These are phyloP conservation scores for Wickerhamomyces chambardii DNA, from an alignment of 805 yeast genomes.

Conservation along the genomic window DNA sequence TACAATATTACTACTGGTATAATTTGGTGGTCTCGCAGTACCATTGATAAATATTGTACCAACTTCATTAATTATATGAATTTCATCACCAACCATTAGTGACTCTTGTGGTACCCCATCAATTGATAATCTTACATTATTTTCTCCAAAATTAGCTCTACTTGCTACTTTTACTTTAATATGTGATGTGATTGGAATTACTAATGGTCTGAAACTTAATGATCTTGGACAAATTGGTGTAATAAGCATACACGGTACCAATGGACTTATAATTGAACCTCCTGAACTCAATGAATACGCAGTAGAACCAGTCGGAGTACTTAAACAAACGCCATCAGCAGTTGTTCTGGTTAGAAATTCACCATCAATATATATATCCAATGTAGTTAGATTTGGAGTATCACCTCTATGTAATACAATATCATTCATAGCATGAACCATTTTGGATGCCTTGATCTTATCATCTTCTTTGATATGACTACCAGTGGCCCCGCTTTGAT, in stretches of 20 bases:
- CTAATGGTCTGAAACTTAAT: conserved; percentile 80
- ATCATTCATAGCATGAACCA: conserved; percentile 87
- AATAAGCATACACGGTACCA: conserved; percentile 70
- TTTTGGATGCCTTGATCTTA: too few species aligned
- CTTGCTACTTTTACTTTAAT: conserved; percentile 53
- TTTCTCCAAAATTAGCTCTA: conserved; percentile 30
- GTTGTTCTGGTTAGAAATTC: conserved; percentile 82
- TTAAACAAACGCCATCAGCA: conserved; percentile 80
- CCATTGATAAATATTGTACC: conserved; percentile 52
- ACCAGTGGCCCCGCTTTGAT: background rate
- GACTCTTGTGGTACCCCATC: conserved; percentile 78
- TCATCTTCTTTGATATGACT: conserved; percentile 4
- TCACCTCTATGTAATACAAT: conserved; percentile 82
- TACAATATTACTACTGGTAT: too few species aligned
- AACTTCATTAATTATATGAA: conserved; percentile 58
- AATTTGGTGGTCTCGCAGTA: conserved; percentile 32
- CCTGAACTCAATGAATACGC: conserved; percentile 88
- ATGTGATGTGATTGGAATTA: conserved; percentile 72
- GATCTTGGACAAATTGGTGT: conserved; percentile 93
- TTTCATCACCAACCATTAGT: conserved; percentile 69
- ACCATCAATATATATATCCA: conserved; percentile 82
- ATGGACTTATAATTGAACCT: conserved; percentile 88
- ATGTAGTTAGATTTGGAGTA: conserved; percentile 73
- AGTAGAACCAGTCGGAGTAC: conserved; percentile 94
- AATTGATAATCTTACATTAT: conserved; percentile 53